Base-by-base conservation (phyloP, 495 filamentous ascomycete species). In the Bathelium albidoporum region DNA sequence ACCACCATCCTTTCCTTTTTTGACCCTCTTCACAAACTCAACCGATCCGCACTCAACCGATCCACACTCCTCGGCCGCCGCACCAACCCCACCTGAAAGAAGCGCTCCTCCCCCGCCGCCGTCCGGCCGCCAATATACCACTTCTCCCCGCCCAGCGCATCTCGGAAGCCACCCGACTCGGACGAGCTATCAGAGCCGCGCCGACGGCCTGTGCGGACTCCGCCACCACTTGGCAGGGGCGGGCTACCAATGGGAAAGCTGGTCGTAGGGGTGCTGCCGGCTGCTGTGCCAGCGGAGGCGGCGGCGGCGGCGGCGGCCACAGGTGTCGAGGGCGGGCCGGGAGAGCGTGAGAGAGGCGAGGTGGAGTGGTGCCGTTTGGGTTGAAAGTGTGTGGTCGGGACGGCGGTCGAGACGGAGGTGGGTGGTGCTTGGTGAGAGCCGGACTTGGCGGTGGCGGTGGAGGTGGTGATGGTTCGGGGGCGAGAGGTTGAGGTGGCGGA, bases 61-160 rank as follows among this genome's bases (percentile, higher is more conserved):
- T 85, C 75, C 39, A 79, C 78, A 67, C 81, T 82, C 61, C 80
- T 76, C n/a, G 80, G 81, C 65, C 80, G 72, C 70, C 81, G 82
- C 55, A 86, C 82, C 79, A 86, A 81, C 14, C 82, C 83, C 22
- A 87, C 62, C 66, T 89, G 86, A 68, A 95, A 95, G 72, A 91
- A 96, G 69, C 85, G 81, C 74, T 96, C 91, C 70, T 96, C 91
- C 3, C 91, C 91, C 0, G 76, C 80, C n/a, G 89, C 86, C 34
- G 89, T 95, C 67, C 87, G 76, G 1, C 91, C 91, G 1, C 91
- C 91, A 60, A 96, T 89, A 73, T 93, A 96, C 86, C 90, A 90
- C 70, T 87, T 89, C 76, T 95, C 91, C 0, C 82, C 81, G 0
- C 88, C 88, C 1, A 86, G 68, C 4, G 85, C 85, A 67, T 95